These are phyloP conservation scores for Betula pendula DNA, from an alignment of 306 rosid genomes.

Conservation along the genomic window DNA sequence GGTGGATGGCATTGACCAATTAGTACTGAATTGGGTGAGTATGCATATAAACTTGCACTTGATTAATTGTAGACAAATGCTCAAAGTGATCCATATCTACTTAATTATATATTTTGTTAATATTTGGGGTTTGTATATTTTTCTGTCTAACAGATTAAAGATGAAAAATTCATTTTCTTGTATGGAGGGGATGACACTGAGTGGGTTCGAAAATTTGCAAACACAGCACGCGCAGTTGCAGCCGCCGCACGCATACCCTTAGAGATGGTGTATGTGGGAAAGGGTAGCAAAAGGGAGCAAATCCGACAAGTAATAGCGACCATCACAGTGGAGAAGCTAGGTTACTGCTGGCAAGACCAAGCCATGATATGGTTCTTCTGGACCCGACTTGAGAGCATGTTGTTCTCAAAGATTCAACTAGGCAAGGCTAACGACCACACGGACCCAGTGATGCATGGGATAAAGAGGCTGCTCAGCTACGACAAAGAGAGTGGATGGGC, in stretches of 20 bases:
- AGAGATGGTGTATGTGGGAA: conserved; percentile 61
- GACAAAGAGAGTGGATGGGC: conserved; percentile 60
- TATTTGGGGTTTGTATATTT: not conserved
- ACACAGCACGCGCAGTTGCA: conserved; percentile 41
- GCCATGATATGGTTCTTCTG: conserved; percentile 72
- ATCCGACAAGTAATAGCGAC: conserved; percentile 34
- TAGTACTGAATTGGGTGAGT: conserved; percentile 58
- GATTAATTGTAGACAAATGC: not conserved
- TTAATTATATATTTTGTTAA: not conserved
- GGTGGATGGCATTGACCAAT: conserved; percentile 53
- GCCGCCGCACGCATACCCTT: conserved; percentile 36
- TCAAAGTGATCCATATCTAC: not conserved
- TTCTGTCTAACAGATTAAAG: conserved; percentile 53
- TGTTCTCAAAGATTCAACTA: conserved; percentile 56
- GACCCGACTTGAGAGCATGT: conserved; percentile 66
- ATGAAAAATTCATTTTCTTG: conserved; percentile 47
- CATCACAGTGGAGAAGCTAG: conserved; percentile 43
- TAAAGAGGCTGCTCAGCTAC: conserved; percentile 50
- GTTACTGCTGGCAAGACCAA: conserved; percentile 48
- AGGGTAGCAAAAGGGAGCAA: conserved; percentile 51
- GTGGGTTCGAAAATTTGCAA: conserved; percentile 55
- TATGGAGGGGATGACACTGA: conserved; percentile 57
- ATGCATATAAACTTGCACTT: not conserved
- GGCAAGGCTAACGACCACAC: conserved; percentile 31
- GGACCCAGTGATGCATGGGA: conserved; percentile 50